Evolutionary conservation across 805 yeast genomes (phyloP), one percentile per base, ranked within the genome.

Genomic region (Monosporozyma servazzii): DNA sequence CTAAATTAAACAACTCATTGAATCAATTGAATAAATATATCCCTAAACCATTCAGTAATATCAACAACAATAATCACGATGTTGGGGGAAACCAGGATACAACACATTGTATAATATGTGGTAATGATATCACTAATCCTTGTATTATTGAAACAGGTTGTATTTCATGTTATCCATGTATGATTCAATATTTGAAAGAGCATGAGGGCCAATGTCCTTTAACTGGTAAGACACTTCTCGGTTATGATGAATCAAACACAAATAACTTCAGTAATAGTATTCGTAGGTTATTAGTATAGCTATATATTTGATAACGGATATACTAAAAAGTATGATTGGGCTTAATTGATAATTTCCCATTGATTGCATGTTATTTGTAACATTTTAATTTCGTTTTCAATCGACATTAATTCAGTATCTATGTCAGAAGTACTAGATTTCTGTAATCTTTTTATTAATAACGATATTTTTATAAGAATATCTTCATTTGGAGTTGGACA

Each of bases 71-170:
- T 5, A 2, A 25, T 25, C 9, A 8, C 25, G 17, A 10, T 15
- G 17, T 4, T n/a, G 21, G 20, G 11, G 15, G 4, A 13, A 10
- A 5, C 3, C 47, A 29, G 15, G 31, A 41, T 21, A 41, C 44
- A 18, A 10, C 29, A 21, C 27, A 56, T 2, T 91, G 97, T 67
- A 87, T 90, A 1, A 63, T 91, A 13, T 91, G 98, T 62, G 68
- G 76, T 27, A 67, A 79, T 10, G 71, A 65, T 17, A 78, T 89
- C 13, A 77, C 77, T 31, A 88, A 87, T 59, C 96, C 96, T 3
- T 88, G 96, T 0, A 79, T 85, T 11, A 80, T 91, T 36, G 98
- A 90, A 63, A 88, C 98, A 0, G 99, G 99, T 0, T 82, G 81
- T 55, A 95, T 88, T 0, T 86, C 84, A 58, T 89, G 96, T 67